Evolutionary conservation across 768 basidiomycete genomes (phyloP), one percentile per base, ranked within the genome.

Genomic region (Auriscalpium orientale): DNA sequence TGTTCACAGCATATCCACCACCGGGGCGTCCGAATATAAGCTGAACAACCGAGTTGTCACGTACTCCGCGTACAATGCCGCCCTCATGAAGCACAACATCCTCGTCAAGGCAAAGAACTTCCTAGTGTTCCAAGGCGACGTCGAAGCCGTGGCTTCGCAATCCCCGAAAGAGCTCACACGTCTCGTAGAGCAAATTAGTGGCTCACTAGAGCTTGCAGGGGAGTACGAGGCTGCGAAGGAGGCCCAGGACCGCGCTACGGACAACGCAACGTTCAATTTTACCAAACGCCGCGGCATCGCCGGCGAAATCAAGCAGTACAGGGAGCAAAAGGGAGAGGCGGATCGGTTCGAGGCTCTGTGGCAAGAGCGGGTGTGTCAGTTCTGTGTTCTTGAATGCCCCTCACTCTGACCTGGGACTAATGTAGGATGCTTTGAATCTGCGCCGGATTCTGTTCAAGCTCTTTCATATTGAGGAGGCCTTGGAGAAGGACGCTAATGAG

Each of bases 31-130:
- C 7, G 93, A 97, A 64, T 99, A 98, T 73, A 85, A 82, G 63
- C 79, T 98, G 48, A 93, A 98, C 70, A 74, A 76, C 58, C 83
- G 79, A 63, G 75, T 81, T 21, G 91, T 97, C 53, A 88, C 93
- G 0, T 95, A 95, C 69, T 79, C 85, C 12, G 82, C 82, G 1
- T 99, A 98, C 76, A 97, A 97, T 58, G 77, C 85, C 6, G 89
- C 91, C 12, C 85, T 99, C 22, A 79, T 89, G 55, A 75, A 79
- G 8, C 94, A 97, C 66, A 97, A 98, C 65, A 91, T 99, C 65
- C 89, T 98, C 48, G 94, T 98, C 65, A 98, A 97, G 72, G 97
- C 97, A 12, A 98, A 98, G 76, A 98, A 98, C 74, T 99, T 98
- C 66, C 85, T 98, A 52, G 97, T 98, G 11, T 98, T 99, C 74